phyloP scores from a whole-genome alignment of 2,329 filamentous ascomycete species.

The Zasmidium angulare region DNA sequence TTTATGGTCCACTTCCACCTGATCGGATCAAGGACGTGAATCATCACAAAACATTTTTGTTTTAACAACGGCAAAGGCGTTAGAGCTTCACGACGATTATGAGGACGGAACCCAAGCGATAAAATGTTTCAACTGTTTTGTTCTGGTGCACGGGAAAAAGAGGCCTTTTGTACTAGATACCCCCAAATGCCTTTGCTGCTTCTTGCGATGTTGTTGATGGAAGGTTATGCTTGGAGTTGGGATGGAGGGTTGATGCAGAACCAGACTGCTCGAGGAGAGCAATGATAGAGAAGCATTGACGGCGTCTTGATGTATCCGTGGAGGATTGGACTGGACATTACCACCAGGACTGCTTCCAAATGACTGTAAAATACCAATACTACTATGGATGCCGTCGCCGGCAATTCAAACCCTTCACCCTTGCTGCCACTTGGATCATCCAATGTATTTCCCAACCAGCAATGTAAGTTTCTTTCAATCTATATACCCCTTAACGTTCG shows the following conservation, averaged over 20 bases:
- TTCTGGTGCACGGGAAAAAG: conserved; percentile 10
- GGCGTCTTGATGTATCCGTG: not conserved
- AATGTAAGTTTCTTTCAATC: not conserved
- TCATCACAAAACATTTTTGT: too few species aligned
- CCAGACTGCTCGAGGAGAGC: conserved; percentile 16
- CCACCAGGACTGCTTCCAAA: conserved; percentile 10
- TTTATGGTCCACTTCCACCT: not conserved
- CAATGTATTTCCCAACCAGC: too few species aligned
- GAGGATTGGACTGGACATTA: too few species aligned
- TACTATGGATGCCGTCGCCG: too few species aligned
- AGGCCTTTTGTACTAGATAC: conserved; percentile 25
- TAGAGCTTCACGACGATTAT: conserved; percentile 10
- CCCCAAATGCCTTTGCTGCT: conserved; percentile 9
- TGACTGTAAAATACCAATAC: not conserved
- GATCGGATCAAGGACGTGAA: too few species aligned
- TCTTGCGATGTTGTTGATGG: conserved; percentile 6
- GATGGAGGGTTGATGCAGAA: conserved; percentile 16
- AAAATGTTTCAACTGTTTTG: conserved; percentile 13
- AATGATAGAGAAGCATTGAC: conserved; percentile 9
- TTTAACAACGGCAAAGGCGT: not conserved
- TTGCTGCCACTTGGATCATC: too few species aligned
- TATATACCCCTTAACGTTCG: too few species aligned
- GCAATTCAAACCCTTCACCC: not conserved
- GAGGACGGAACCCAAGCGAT: conserved; percentile 12
- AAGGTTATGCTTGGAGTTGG: conserved; percentile 7